Evolutionary conservation across 2,329 filamentous ascomycete species (phyloP).

Genomic region (Diplodia seriata): DNA sequence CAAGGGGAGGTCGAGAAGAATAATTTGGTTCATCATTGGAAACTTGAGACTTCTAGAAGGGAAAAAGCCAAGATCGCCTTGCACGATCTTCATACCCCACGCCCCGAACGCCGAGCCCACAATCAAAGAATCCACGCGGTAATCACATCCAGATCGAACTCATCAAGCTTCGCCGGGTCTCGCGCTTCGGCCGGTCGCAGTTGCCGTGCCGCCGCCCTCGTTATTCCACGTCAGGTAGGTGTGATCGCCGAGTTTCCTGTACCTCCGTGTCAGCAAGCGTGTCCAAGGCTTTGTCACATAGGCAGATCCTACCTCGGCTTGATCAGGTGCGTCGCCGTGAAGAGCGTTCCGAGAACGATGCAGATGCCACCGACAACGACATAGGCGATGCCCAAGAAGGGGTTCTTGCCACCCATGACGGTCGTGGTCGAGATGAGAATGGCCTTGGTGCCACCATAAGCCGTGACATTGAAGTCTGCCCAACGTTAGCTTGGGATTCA

Average conservation of each 20-base stretch:
- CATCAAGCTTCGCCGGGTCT: conserved; percentile 45
- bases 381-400: conserved; percentile 95
- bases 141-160: conserved; percentile 35
- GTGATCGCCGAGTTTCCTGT: conserved; percentile 94
- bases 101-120: conserved; percentile 29
- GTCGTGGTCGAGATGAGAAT: conserved; percentile 88
- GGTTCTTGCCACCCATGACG: conserved; percentile 93
- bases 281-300: conserved; percentile 13
- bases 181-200: conserved; percentile 54
- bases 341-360: conserved; percentile 84
- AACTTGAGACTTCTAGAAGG: conserved; percentile 31
- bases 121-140: conserved; percentile 35
- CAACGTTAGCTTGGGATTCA: conserved; percentile 38
- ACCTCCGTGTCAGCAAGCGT: conserved; percentile 30
- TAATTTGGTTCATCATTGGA: conserved; percentile 31
- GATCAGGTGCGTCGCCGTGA: conserved; percentile 89
- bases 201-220: conserved; percentile 65
- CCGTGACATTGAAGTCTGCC: conserved; percentile 77
- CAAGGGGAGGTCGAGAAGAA: conserved; percentile 30
- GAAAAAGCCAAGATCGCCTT: conserved; percentile 11
- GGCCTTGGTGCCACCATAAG: conserved; percentile 87
- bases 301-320: conserved; percentile 80
- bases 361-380: conserved; percentile 93
- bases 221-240: conserved; percentile 97
- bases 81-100: conserved; percentile 19